Percentiles rank a stretch among this genome's conserved stretches.
Conservation (phyloP, 805 yeast species). For the Cyberlindnera amylophila region DNA sequence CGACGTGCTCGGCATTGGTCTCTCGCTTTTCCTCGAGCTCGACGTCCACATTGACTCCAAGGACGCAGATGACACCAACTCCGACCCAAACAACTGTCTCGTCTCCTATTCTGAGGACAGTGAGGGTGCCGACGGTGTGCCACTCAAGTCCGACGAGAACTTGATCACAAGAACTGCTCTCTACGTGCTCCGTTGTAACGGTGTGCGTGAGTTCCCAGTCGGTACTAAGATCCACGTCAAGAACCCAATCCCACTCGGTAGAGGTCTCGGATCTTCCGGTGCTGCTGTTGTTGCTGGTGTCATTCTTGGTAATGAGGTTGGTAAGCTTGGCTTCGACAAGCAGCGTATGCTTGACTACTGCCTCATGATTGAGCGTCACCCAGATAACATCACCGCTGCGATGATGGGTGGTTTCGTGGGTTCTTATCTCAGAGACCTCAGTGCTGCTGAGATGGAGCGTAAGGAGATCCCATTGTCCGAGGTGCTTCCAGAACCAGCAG, state of each 20-base stretch:
- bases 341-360: slow-evolving; percentile 90
- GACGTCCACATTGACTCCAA: slow-evolving; percentile 60
- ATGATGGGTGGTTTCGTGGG: slow-evolving; percentile 99
- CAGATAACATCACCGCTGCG: slow-evolving; percentile 97
- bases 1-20: slow-evolving; percentile 92
- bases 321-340: slow-evolving; percentile 66
- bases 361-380: slow-evolving; percentile 96
- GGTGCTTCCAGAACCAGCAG: slow-evolving; percentile 75
- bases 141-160: slow-evolving; percentile 72
- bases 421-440: slow-evolving; percentile 79
- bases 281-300: slow-evolving; percentile 99
- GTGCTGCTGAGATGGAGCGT: slow-evolving; percentile 64
- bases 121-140: slow-evolving; percentile 80
- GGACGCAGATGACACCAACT: slow-evolving; percentile 40
- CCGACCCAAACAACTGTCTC: slow-evolving; percentile 65
- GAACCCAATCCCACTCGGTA: slow-evolving; percentile 93
- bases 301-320: slow-evolving; percentile 81
- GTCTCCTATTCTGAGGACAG: slow-evolving; percentile 64
- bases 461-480: slow-evolving; percentile 83
- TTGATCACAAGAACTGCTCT: slow-evolving; percentile 90
- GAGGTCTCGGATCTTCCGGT: slow-evolving; percentile 96
- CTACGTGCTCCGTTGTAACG: slow-evolving; percentile 84
- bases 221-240: slow-evolving; percentile 79
- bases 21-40: slow-evolving; percentile 68
- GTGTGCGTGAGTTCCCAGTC: slow-evolving; percentile 67